These are phyloP conservation scores for Fusarium nodosum DNA, from an alignment of 2,329 filamentous ascomycete genomes.

Conservation along the genomic window DNA sequence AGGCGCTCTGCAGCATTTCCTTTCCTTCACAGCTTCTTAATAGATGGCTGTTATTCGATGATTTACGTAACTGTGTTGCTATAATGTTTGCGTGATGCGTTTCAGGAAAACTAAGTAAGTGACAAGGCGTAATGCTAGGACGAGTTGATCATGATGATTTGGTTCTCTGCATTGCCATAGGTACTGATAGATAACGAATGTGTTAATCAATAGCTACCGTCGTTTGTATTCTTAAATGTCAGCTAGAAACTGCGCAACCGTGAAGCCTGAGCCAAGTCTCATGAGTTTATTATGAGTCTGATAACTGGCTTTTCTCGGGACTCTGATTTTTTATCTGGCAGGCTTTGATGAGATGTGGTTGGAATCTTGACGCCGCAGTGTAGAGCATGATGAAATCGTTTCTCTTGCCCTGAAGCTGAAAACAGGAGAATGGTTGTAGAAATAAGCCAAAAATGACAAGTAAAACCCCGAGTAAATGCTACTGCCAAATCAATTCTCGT, in stretches of 20 bases:
- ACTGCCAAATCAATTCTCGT: not conserved
- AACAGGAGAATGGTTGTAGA: not conserved
- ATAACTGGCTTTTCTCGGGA: not conserved
- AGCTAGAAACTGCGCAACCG: not conserved
- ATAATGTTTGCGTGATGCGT: not conserved
- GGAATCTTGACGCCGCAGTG: not conserved
- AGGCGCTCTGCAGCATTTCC: slow-evolving; percentile 48
- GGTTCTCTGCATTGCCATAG: too few species aligned
- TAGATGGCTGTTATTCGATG: slow-evolving; percentile 49
- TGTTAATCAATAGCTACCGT: too few species aligned
- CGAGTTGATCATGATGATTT: not conserved
- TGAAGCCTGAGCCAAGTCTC: too few species aligned
- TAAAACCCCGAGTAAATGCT: not conserved
- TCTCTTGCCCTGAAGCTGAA: not conserved
- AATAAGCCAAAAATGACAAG: too few species aligned
- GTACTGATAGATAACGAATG: not conserved
- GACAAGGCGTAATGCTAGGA: not conserved
- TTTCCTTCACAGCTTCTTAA: slow-evolving; percentile 47
- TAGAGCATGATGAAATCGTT: not conserved
- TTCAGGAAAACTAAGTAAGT: not conserved
- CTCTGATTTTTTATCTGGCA: not conserved
- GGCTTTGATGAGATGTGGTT: not conserved
- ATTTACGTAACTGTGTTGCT: slow-evolving; percentile 15
- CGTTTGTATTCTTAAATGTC: not conserved
- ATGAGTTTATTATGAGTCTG: not conserved